A percentile compares a stretch with the other conserved stretches of the same genome.
Evolutionary conservation across 257 asterid genomes (phyloP).

Genomic region (Echium plantagineum): DNA sequence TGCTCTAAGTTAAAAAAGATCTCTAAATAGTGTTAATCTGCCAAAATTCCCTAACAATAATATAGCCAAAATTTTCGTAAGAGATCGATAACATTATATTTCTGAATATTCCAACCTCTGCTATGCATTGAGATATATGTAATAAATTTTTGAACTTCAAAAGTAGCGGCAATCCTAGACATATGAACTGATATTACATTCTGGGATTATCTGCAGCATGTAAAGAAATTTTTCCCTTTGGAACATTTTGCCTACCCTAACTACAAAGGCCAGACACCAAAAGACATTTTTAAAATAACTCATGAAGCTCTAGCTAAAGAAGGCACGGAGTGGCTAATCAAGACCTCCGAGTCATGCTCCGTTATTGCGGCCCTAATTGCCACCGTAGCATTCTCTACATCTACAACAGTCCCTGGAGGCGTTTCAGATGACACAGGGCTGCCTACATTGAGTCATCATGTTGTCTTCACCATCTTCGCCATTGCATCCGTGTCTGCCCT

Average conservation of each 20-base stretch:
- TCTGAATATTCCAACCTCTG: too few species aligned
- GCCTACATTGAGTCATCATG: constrained; percentile 19
- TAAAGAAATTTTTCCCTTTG: constrained; percentile 28
- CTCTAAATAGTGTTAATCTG: too few species aligned
- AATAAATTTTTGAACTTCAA: too few species aligned
- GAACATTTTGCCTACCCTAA: constrained; percentile 22
- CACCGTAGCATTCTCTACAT: constrained; percentile 47
- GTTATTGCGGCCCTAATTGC: constrained; percentile 55
- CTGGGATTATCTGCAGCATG: constrained; percentile 27
- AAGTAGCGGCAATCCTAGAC: too few species aligned
- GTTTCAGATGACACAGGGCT: constrained; percentile 16
- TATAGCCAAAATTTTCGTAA: too few species aligned
- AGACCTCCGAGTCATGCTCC: constrained; percentile 62
- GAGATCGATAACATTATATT: too few species aligned
- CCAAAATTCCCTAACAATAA: too few species aligned
- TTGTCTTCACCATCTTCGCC: constrained; percentile 34
- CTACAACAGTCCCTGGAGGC: constrained; percentile 56
- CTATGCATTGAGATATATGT: too few species aligned
- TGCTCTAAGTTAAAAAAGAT: too few species aligned
- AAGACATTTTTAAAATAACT: constrained; percentile 21
- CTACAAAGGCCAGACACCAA: constrained; percentile 28
- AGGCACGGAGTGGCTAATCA: constrained; percentile 42
- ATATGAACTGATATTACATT: not conserved
- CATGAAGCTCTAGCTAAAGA: constrained; percentile 21
- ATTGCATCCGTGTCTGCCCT: constrained; percentile 36